These are phyloP conservation scores for Selaginella tamariscina DNA, from an alignment of 75 land plant species.

Conservation along the genomic window DNA sequence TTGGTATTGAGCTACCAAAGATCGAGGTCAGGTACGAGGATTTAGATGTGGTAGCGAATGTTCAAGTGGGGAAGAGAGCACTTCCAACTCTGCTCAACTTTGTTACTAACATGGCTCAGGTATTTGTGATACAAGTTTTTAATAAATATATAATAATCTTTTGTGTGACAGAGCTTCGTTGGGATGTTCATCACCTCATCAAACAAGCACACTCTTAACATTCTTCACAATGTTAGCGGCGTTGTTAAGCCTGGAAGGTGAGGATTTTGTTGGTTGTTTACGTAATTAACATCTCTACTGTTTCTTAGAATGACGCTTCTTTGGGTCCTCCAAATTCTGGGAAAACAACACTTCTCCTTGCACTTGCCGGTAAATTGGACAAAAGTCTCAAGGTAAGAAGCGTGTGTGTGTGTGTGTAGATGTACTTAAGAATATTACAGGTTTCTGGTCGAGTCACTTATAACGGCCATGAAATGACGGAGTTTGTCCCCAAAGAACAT, in stretches of 20 bases:
- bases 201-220: constrained; percentile 31
- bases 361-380: neutral
- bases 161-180: neutral
- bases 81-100: constrained; percentile 18
- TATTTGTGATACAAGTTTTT: neutral
- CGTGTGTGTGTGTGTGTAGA: neutral
- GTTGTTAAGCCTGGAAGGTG: constrained; percentile 52
- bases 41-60: constrained; percentile 13
- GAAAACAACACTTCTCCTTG: neutral
- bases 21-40: constrained; percentile 18
- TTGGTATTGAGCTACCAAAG: constrained; percentile 17
- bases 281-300: neutral
- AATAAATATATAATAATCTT: neutral
- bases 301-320: constrained; percentile 9
- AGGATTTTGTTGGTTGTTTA: neutral
- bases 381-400: constrained; percentile 9
- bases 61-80: constrained; percentile 4
- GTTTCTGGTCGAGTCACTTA: constrained; percentile 27
- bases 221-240: constrained; percentile 57
- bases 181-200: constrained; percentile 20
- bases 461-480: constrained; percentile 32
- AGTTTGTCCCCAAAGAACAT: constrained; percentile 42
- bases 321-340: constrained; percentile 3
- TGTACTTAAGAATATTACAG: constrained; percentile 12
- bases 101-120: constrained; percentile 13